A percentile compares a stretch with the other conserved stretches of the same genome.
Conservation (phyloP, 2,329 filamentous ascomycete species). For the Aureobasidium sp. region DNA sequence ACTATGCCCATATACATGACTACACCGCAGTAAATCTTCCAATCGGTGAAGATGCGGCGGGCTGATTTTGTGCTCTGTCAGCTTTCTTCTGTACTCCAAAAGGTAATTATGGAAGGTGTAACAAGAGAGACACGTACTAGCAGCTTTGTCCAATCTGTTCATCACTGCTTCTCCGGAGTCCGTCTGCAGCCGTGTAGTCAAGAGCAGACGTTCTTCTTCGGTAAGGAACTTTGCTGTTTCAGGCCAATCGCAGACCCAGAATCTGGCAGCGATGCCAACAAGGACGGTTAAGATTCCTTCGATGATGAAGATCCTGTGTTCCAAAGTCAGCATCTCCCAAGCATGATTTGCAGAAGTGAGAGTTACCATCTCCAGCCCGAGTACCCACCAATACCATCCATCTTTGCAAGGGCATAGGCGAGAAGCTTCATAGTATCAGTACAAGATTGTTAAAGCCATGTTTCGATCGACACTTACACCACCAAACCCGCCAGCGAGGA, state of each 20-base stretch:
- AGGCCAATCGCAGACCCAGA: slow-evolving; percentile 35
- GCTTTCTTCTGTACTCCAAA: not conserved
- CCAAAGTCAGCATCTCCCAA: not conserved
- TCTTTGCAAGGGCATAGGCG: slow-evolving; percentile 26
- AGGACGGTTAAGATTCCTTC: slow-evolving; percentile 23
- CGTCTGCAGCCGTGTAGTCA: slow-evolving; percentile 32
- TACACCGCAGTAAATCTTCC: slow-evolving; percentile 38
- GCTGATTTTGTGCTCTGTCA: not conserved
- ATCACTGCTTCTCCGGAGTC: slow-evolving; percentile 38
- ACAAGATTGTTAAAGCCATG: not conserved
- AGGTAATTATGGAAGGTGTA: too few relatives aligned
- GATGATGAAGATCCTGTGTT: slow-evolving; percentile 21
- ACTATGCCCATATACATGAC: slow-evolving; percentile 28
- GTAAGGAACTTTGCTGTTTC: slow-evolving; percentile 38
- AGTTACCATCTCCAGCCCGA: slow-evolving; percentile 24
- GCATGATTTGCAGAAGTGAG: slow-evolving; percentile 1
- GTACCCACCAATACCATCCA: slow-evolving; percentile 24
- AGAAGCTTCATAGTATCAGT: not conserved
- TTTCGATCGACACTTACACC: not conserved
- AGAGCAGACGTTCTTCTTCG: slow-evolving; percentile 35
- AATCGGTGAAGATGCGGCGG: slow-evolving; percentile 37
- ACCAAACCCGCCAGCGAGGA: slow-evolving; percentile 19
- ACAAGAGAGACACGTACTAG: slow-evolving; percentile 24
- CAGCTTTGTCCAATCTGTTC: slow-evolving; percentile 44
- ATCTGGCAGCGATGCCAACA: slow-evolving; percentile 17